A percentile compares a stretch with the other conserved stretches of the same genome.
These are phyloP conservation scores for Arthrobotrys conoides DNA, from an alignment of 2,329 filamentous ascomycete species.

Conservation along the genomic window DNA sequence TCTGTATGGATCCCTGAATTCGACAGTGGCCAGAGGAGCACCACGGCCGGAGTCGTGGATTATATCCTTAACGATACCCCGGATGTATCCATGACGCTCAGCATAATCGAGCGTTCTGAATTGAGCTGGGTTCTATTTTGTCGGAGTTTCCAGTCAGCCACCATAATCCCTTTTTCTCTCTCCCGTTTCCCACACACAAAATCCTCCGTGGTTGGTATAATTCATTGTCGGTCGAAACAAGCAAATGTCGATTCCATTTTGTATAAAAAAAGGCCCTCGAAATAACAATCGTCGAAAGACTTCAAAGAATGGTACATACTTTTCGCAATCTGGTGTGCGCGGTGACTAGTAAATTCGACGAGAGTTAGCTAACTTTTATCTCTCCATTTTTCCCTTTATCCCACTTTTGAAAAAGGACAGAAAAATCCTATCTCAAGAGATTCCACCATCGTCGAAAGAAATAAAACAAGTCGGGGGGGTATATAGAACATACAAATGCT, in stretches of 20 bases:
- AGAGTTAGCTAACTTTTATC: slow-evolving; percentile 18
- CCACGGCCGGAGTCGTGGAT: slow-evolving; percentile 99
- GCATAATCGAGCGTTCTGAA: slow-evolving; percentile 97
- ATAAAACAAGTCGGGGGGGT: neutral
- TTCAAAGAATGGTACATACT: slow-evolving; percentile 68
- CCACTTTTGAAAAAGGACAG: neutral
- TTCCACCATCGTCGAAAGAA: neutral
- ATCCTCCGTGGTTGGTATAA: slow-evolving; percentile 4
- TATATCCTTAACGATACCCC: slow-evolving; percentile 98
- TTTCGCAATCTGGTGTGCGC: slow-evolving; percentile 94
- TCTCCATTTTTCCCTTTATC: neutral
- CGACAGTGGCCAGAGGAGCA: slow-evolving; percentile 95
- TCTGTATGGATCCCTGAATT: slow-evolving; percentile 97
- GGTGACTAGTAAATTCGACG: slow-evolving; percentile 69
- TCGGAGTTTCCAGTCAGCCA: slow-evolving; percentile 39
- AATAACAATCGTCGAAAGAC: slow-evolving; percentile 1
- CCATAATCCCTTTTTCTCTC: slow-evolving; percentile 13
- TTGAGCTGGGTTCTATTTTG: slow-evolving; percentile 76
- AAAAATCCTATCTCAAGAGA: neutral
- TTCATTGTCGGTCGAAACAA: neutral
- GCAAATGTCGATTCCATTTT: neutral
- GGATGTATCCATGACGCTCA: slow-evolving; percentile 97
- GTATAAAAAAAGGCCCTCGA: neutral
- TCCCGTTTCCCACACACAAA: neutral
- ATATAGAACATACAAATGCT: slow-evolving; percentile 58